These are phyloP conservation scores for Cytidiella melzeri DNA, from an alignment of 768 basidiomycete genomes.

Conservation along the genomic window DNA sequence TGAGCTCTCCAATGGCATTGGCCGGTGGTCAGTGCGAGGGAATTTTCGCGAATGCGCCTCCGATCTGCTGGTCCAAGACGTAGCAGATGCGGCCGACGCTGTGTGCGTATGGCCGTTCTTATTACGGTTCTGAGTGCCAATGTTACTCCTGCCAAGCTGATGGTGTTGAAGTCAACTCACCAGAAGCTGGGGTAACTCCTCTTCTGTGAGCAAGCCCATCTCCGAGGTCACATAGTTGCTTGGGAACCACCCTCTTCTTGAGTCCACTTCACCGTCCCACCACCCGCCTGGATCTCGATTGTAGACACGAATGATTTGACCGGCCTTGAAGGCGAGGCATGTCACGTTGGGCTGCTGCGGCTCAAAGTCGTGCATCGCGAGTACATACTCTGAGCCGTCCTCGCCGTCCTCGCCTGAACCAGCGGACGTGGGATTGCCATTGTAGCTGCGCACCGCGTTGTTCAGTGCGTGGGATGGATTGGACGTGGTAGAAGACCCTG, in stretches of 20 bases:
- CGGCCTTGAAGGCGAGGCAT: constrained; percentile 84
- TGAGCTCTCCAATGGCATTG: constrained; percentile 40
- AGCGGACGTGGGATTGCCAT: not conserved
- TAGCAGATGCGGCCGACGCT: constrained; percentile 44
- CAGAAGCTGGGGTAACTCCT: constrained; percentile 39
- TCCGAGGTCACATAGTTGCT: constrained; percentile 88
- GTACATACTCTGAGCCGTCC: constrained; percentile 58
- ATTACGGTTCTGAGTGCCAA: constrained; percentile 22
- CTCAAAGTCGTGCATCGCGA: constrained; percentile 88
- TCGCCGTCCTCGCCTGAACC: constrained; percentile 10
- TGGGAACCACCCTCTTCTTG: constrained; percentile 93
- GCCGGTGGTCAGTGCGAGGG: constrained; percentile 36
- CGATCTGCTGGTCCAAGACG: constrained; percentile 47
- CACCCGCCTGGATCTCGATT: constrained; percentile 86
- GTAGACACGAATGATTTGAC: constrained; percentile 87
- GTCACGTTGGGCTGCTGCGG: constrained; percentile 68
- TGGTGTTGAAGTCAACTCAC: constrained; percentile 29
- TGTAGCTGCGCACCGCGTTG: not conserved
- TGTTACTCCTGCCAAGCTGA: not conserved
- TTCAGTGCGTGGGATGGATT: constrained; percentile 12
- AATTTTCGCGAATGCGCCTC: constrained; percentile 26
- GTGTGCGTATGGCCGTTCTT: constrained; percentile 42
- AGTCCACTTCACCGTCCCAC: constrained; percentile 97
- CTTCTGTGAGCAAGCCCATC: constrained; percentile 49
- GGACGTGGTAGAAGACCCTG: constrained; percentile 21